Conservation (phyloP, 345 rosid species). For the Kandelia obovata region DNA sequence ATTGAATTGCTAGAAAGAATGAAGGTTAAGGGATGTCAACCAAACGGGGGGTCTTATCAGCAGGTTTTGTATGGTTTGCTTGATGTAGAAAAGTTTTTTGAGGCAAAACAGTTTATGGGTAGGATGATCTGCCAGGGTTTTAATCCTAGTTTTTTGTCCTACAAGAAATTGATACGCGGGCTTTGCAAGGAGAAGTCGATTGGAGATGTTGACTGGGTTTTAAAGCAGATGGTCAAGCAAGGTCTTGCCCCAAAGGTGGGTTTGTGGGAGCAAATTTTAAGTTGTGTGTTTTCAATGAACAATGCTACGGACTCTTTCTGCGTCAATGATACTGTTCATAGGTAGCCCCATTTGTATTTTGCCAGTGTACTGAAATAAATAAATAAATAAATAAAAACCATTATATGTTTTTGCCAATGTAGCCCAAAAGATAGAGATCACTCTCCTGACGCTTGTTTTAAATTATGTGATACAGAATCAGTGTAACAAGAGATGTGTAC, state of each 20-base stretch:
- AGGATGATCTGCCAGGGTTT: constrained; percentile 53
- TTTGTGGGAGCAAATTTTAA: constrained; percentile 55
- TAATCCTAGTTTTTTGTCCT: constrained; percentile 65
- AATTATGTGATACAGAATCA: too few relatives aligned
- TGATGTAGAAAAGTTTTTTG: constrained; percentile 47
- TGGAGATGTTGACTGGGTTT: constrained; percentile 62
- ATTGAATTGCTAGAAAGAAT: constrained; percentile 53
- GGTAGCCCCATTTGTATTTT: not conserved
- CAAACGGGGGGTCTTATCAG: constrained; percentile 68
- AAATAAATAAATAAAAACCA: too few relatives aligned
- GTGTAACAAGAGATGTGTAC: too few relatives aligned
- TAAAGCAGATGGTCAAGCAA: constrained; percentile 69
- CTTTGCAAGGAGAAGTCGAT: constrained; percentile 43
- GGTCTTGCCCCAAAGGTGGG: constrained; percentile 78
- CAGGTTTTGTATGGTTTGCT: constrained; percentile 78
- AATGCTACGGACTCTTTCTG: not conserved
- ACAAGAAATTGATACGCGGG: constrained; percentile 59
- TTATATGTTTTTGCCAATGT: too few relatives aligned
- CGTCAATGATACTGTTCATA: not conserved
- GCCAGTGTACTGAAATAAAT: too few relatives aligned
- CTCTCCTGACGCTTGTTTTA: too few relatives aligned
- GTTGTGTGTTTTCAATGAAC: constrained; percentile 28
- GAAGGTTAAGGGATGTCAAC: constrained; percentile 63
- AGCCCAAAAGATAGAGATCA: too few relatives aligned
- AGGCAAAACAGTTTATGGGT: constrained; percentile 53